Evolutionary conservation across 75 land plant species (phyloP).

Genomic region (Cryptomeria japonica): DNA sequence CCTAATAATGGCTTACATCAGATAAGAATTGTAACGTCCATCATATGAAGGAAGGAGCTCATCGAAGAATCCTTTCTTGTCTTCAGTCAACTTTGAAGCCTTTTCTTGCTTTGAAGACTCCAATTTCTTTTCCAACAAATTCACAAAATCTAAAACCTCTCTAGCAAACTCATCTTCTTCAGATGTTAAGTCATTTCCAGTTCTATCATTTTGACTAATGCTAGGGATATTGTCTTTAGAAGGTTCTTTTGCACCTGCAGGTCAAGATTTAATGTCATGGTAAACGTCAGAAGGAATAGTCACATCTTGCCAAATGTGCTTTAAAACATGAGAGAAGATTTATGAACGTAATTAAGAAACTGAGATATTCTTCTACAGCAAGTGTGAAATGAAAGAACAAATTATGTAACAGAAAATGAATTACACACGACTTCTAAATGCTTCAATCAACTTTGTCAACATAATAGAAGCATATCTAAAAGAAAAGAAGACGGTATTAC

Average conservation of each 20-base stretch:
- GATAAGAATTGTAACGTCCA: constrained; percentile 7
- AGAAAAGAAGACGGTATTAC: neutral
- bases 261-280: neutral
- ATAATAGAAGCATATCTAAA: neutral
- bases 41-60: constrained; percentile 6
- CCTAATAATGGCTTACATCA: constrained; percentile 7
- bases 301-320: neutral
- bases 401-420: neutral
- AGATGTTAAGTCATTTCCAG: neutral
- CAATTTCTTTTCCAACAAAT: neutral
- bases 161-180: neutral
- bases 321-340: neutral
- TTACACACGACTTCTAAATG: neutral
- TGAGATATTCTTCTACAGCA: neutral
- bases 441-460: neutral
- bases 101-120: neutral
- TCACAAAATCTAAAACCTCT: neutral
- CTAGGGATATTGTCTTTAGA: neutral
- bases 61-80: neutral
- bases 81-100: neutral
- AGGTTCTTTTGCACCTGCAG: neutral
- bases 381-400: neutral
- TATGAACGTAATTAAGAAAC: neutral
- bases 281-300: neutral
- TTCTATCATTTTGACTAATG: neutral